These are phyloP conservation scores for Penicillium sp. DNA, from an alignment of 2,329 filamentous ascomycete species.

Conservation along the genomic window DNA sequence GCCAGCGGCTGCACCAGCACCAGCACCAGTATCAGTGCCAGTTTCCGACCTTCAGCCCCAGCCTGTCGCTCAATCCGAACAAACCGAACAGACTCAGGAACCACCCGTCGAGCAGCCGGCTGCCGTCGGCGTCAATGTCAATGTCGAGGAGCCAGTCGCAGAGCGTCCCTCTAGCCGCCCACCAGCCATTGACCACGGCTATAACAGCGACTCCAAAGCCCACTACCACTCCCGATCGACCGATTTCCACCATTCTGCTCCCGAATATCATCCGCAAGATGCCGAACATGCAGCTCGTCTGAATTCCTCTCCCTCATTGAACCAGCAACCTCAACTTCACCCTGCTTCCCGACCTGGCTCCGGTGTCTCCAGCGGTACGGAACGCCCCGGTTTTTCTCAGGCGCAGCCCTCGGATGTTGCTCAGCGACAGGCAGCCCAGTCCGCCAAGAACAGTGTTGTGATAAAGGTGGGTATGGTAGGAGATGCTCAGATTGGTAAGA, in stretches of 20 bases:
- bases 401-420: conserved; percentile 53
- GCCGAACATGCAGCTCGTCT: conserved; percentile 49
- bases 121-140: conserved; percentile 32
- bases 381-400: conserved; percentile 53
- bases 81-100: conserved; percentile 16
- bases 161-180: conserved; percentile 39
- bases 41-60: conserved; percentile 1
- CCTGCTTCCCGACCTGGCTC: conserved; percentile 54
- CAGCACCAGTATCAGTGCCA: neutral
- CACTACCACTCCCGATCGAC: conserved; percentile 53
- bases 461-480: conserved; percentile 99
- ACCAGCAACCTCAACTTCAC: conserved; percentile 44
- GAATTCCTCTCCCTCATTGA: conserved; percentile 45
- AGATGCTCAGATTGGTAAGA: conserved; percentile 98
- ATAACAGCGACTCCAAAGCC: conserved; percentile 51
- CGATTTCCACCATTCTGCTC: conserved; percentile 35
- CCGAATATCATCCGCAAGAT: conserved; percentile 51
- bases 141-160: conserved; percentile 37
- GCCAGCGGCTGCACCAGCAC: neutral
- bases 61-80: conserved; percentile 4
- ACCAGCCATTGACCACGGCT: conserved; percentile 39
- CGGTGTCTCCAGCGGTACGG: conserved; percentile 50
- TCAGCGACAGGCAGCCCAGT: conserved; percentile 46
- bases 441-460: conserved; percentile 70
- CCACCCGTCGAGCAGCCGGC: conserved; percentile 27